Evolutionary conservation across 2,329 filamentous ascomycete genomes (phyloP), one percentile per base, ranked within the genome.

Genomic region (Calonectria ilicicola): DNA sequence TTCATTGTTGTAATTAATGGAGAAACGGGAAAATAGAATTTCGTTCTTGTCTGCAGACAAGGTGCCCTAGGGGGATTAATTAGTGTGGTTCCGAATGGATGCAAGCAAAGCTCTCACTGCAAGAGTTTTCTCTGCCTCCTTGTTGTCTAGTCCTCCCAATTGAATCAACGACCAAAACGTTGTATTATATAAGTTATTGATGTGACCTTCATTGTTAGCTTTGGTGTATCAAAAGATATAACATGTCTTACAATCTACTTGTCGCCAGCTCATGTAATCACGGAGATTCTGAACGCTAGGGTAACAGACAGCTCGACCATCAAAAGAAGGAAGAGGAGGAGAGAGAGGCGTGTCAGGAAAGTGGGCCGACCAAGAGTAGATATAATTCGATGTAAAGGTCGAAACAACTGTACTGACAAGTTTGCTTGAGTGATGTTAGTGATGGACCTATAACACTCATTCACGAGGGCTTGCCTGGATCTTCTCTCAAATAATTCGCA

Each of bases 111-210:
- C n/a, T 79, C 87, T 76, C 82, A 94, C 94, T 78, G 94, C 92
- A 53, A 99, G 89, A 72, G 91, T 90, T 80, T 93, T 90, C 82
- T 98, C 96, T 0, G 97, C 97, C 71, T 95, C 93, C 64, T 92
- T 93, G 35, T 91, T 90, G 65, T 90, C 92, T 86, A 97, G 89
- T 0, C 93, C 94, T 2, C 94, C 96, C 60, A 91, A 87, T 75
- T 95, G 91, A 26, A 98, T 93, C 79, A 99, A 87, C 1, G 93
- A 88, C 97, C 97, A 99, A 83, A 98, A 98, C 0, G 95, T 95
- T 0, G 97, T 99, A 82, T 99, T 99, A 84, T 98, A 99, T 5
- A 99, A 90, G 80, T 99, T 99, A 84, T 99, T 99, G 79, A 99
- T 98, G 82, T 99, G 97, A 76, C 94, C 94, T 96, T 72, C 12